Conservation (phyloP, 352 stramenopile species). For the Globisporangium sylvaticum region DNA sequence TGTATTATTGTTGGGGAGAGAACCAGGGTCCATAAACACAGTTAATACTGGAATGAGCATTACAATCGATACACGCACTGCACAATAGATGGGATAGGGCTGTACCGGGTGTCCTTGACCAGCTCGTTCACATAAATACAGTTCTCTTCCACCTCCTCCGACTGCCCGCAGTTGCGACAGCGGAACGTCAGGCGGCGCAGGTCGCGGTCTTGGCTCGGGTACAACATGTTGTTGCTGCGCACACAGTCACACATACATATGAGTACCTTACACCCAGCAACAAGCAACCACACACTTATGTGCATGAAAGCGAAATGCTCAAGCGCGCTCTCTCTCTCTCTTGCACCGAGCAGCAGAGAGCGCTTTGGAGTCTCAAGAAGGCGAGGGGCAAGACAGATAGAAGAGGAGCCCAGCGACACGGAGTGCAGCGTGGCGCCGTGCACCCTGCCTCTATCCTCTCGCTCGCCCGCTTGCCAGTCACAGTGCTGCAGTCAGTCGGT, state of each 20-base stretch:
- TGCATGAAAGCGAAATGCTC: too few relatives aligned
- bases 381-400: background rate
- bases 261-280: background rate
- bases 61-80: background rate
- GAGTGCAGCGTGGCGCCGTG: too few relatives aligned
- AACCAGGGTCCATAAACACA: background rate
- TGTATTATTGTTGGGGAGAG: slow-evolving; percentile 8
- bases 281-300: background rate
- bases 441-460: background rate
- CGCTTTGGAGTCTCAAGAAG: background rate
- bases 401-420: background rate
- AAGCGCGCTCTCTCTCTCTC: background rate
- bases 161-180: slow-evolving; percentile 84
- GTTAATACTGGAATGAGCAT: slow-evolving; percentile 3
- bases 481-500: too few relatives aligned
- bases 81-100: background rate
- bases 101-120: slow-evolving; percentile 84
- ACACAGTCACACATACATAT: background rate
- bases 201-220: slow-evolving; percentile 86
- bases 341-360: background rate
- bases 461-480: background rate
- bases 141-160: slow-evolving; percentile 84
- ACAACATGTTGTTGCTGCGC: slow-evolving; percentile 90
- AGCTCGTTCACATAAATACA: slow-evolving; percentile 92
- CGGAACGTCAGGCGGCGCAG: slow-evolving; percentile 82